Evolutionary conservation across 257 asterid genomes (phyloP), one percentile per base, ranked within the genome.

Genomic region (Ajuga chamaepitys): DNA sequence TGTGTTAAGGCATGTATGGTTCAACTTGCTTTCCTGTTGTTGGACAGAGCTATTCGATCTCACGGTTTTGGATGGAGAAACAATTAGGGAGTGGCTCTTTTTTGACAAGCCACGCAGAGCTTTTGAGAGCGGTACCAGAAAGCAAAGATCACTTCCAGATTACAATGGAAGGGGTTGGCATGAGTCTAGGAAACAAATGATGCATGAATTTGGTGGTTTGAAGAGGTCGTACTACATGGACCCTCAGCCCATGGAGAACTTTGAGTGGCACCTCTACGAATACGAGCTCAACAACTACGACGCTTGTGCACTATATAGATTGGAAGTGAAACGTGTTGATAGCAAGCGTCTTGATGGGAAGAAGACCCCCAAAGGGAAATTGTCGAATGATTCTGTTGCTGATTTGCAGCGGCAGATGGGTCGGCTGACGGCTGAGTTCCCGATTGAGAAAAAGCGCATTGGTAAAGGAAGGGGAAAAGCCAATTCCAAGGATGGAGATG

Each of bases 211-310:
- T 37, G 91, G 95, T 72, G 99, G 99, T 58, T 67, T 86, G 81
- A 93, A 89, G 81, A 84, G 99, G 84, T 93, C 99, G 26, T 94
- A 94, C 71, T 94, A 94, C 71, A 94, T 94, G 99, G 99, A 94
- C 73, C 99, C 99, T 9, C 99, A 94, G 73, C 99, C 99, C 0
- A 69, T 75, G 85, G 88, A 88, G 62, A 86, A 55, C 62, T 77
- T 83, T 25, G 97, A 94, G 73, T 94, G 99, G 98, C 97, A 94
- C 73, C 87, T 94, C 21, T 91, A 79, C 56, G 98, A 90, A 63
- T 91, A 94, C 28, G 98, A 91, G 77, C 83, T 88, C 65, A 88
- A 75, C 83, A 78, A 77, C 37, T 86, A 81, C 42, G 88, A 80
- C 32, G 82, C 75, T 0, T 91, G 88, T 45, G 97, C 99, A 18